phyloP scores from a whole-genome alignment of 2,329 filamentous ascomycete species.

The Aspergillus nomiae region DNA sequence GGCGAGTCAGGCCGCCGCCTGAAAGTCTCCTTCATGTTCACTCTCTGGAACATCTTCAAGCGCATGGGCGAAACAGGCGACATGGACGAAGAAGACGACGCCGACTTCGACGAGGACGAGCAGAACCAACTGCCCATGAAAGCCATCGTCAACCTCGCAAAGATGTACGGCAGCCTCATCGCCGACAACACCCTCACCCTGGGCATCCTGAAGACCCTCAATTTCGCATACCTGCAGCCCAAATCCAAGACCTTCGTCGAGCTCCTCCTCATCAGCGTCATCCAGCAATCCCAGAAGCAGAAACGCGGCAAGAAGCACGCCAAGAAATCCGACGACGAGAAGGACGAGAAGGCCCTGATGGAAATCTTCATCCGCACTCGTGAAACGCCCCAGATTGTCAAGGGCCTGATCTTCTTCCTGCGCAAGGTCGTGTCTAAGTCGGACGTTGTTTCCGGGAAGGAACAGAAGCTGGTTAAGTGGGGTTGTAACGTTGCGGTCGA shows the following conservation, averaged over 20 bases:
- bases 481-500: conserved; percentile 44
- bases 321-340: conserved; percentile 25
- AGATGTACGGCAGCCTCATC: conserved; percentile 66
- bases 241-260: conserved; percentile 80
- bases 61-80: conserved; percentile 72
- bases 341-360: conserved; percentile 60
- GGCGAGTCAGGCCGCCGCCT: conserved; percentile 66
- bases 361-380: conserved; percentile 68
- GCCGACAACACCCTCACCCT: conserved; percentile 61
- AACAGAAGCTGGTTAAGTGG: conserved; percentile 55
- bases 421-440: conserved; percentile 72
- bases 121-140: conserved; percentile 54
- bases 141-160: conserved; percentile 68
- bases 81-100: conserved; percentile 65
- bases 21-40: conserved; percentile 82
- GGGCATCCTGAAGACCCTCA: conserved; percentile 64
- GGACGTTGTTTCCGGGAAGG: conserved; percentile 54
- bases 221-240: conserved; percentile 74
- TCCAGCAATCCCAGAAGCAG: conserved; percentile 66
- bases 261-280: conserved; percentile 72
- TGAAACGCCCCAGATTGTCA: conserved; percentile 67
- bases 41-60: conserved; percentile 83
- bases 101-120: conserved; percentile 58
- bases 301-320: conserved; percentile 25
- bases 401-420: conserved; percentile 78